phyloP scores from a whole-genome alignment of 768 basidiomycete species.

The Psilocybe tampanensis region DNA sequence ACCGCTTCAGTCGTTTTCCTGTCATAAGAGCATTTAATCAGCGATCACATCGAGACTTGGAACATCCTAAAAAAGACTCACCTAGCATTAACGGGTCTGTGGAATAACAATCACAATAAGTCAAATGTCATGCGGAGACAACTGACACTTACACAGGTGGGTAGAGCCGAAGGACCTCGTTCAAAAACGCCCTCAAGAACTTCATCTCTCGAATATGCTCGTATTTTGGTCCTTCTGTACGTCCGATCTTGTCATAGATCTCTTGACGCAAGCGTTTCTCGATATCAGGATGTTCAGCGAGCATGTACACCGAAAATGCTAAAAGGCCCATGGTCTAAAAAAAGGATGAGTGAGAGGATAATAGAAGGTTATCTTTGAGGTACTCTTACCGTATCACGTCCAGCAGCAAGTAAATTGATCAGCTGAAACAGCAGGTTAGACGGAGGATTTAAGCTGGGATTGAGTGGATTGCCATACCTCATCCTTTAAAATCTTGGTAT shows the following conservation, averaged over 20 bases:
- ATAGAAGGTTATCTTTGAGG: background rate
- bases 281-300: slow-evolving; percentile 42
- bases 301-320: slow-evolving; percentile 44
- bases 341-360: background rate
- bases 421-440: slow-evolving; percentile 28
- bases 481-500: slow-evolving; percentile 17
- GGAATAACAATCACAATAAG: background rate
- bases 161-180: slow-evolving; percentile 46
- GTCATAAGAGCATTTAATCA: background rate
- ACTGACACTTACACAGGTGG: slow-evolving; percentile 34
- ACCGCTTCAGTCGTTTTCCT: slow-evolving; percentile 10
- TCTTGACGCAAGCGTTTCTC: slow-evolving; percentile 39
- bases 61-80: background rate
- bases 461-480: slow-evolving; percentile 9
- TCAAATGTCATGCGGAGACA: no score
- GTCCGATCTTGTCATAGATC: slow-evolving; percentile 39
- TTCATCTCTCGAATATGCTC: slow-evolving; percentile 51
- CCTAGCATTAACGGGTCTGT: slow-evolving; percentile 13
- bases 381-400: slow-evolving; percentile 46
- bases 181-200: slow-evolving; percentile 32
- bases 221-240: slow-evolving; percentile 36
- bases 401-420: slow-evolving; percentile 50
- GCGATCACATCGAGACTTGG: no score
- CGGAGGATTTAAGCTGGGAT: background rate
- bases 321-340: slow-evolving; percentile 40